phyloP scores from a whole-genome alignment of 805 yeast species.

The Wickerhamiella dianesei region DNA sequence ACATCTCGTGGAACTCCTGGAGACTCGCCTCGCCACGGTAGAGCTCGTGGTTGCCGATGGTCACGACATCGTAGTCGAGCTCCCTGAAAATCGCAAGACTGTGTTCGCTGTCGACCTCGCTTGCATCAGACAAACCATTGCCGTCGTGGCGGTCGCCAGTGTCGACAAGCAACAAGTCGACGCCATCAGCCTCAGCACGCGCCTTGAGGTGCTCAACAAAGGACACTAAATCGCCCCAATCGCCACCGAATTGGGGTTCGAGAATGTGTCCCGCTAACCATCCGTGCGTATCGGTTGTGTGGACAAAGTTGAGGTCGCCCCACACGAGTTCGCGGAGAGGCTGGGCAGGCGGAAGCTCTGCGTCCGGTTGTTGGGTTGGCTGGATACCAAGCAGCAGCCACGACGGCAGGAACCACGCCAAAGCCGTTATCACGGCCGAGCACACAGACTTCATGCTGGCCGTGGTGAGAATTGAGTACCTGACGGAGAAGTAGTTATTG shows the following conservation, averaged over 20 bases:
- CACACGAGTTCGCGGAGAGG: slow-evolving; percentile 40
- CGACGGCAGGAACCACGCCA: neutral
- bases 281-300: slow-evolving; percentile 93
- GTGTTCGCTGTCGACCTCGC: slow-evolving; percentile 49
- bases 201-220: slow-evolving; percentile 40
- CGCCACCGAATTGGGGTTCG: slow-evolving; percentile 44
- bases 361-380: slow-evolving; percentile 1
- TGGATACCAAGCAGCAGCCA: neutral
- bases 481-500: no score
- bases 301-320: slow-evolving; percentile 72
- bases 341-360: neutral
- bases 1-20: slow-evolving; percentile 43
- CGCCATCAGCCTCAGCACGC: slow-evolving; percentile 32
- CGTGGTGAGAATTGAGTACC: neutral
- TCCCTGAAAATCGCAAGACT: slow-evolving; percentile 48
- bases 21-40: slow-evolving; percentile 51
- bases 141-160: slow-evolving; percentile 93
- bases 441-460: neutral
- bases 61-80: slow-evolving; percentile 58
- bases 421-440: neutral
- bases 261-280: slow-evolving; percentile 87
- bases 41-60: slow-evolving; percentile 84
- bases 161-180: slow-evolving; percentile 62
- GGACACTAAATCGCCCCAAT: slow-evolving; percentile 87
- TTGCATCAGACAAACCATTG: slow-evolving; percentile 66